Conservation (phyloP, 495 filamentous ascomycete species). For the Neurospora cerealis region DNA sequence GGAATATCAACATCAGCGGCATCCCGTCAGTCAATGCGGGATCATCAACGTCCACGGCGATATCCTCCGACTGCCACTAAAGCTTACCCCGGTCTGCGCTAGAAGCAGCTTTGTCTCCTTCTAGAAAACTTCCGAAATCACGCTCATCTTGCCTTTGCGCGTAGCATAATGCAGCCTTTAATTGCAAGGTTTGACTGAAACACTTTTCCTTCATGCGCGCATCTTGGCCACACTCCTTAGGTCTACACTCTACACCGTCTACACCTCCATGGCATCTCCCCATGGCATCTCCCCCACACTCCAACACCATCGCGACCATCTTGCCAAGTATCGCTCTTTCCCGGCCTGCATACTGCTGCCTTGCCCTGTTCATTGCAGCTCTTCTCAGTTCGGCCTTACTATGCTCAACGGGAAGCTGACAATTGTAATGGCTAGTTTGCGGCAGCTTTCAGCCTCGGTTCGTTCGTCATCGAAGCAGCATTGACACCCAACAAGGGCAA, state of each 20-base stretch:
- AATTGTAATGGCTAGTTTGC: background rate
- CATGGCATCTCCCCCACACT: slow-evolving; percentile 3
- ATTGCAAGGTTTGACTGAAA: slow-evolving; percentile 40
- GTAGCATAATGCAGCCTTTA: slow-evolving; percentile 40
- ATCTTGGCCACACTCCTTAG: slow-evolving; percentile 18
- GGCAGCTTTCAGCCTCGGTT: background rate
- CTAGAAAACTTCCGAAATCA: slow-evolving; percentile 33
- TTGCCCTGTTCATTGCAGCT: background rate
- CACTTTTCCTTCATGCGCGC: slow-evolving; percentile 37
- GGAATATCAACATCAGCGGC: background rate
- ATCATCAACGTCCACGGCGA: background rate
- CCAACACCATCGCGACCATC: slow-evolving; percentile 1
- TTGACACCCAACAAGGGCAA: slow-evolving; percentile 31
- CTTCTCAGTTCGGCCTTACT: background rate
- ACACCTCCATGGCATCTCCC: slow-evolving; percentile 10
- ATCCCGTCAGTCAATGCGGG: background rate
- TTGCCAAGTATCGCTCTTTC: slow-evolving; percentile 14
- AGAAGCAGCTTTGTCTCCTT: slow-evolving; percentile 32
- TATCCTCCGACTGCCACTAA: background rate
- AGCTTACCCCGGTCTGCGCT: slow-evolving; percentile 11
- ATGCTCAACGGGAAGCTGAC: slow-evolving; percentile 1
- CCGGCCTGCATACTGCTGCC: slow-evolving; percentile 3
- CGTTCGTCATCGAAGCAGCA: slow-evolving; percentile 14
- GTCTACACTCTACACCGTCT: slow-evolving; percentile 18
- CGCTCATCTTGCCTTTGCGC: slow-evolving; percentile 23